These are phyloP conservation scores for Gymnopus androsaceus DNA, from an alignment of 1,284 basidiomycete genomes.

Conservation along the genomic window DNA sequence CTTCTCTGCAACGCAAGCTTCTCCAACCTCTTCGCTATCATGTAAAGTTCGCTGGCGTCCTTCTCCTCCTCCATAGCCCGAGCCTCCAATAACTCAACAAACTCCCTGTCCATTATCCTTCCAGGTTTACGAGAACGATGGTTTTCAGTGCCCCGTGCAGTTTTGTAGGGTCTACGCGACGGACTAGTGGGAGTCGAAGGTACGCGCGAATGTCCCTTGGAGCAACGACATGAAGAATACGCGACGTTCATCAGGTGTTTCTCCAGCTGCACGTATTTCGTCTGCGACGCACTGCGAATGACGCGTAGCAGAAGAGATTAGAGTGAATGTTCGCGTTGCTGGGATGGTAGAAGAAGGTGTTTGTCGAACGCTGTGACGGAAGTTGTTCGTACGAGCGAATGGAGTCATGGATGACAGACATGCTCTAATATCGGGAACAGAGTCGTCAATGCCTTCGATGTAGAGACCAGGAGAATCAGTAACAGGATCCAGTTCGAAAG, in stretches of 20 bases:
- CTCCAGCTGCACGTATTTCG: neutral
- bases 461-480: neutral
- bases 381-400: neutral
- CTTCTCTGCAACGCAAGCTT: slow-evolving; percentile 3
- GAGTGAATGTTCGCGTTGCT: neutral
- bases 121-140: neutral
- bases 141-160: neutral
- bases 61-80: slow-evolving; percentile 29
- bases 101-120: slow-evolving; percentile 28
- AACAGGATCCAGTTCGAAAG: neutral
- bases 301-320: neutral
- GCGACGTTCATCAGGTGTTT: neutral
- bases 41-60: slow-evolving; percentile 25
- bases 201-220: no score
- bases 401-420: slow-evolving; percentile 4
- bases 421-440: slow-evolving; percentile 2
- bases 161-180: neutral
- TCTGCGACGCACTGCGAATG: slow-evolving; percentile 1
- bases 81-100: slow-evolving; percentile 26
- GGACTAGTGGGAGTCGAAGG: neutral
- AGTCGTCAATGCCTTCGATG: neutral
- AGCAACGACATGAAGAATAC: neutral
- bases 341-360: neutral
- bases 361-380: neutral
- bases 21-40: slow-evolving; percentile 22